A percentile compares a stretch with the other conserved stretches of the same genome.
Evolutionary conservation across 176 grass and related monocot species (phyloP).

Genomic region (Aegilops tauschii): DNA sequence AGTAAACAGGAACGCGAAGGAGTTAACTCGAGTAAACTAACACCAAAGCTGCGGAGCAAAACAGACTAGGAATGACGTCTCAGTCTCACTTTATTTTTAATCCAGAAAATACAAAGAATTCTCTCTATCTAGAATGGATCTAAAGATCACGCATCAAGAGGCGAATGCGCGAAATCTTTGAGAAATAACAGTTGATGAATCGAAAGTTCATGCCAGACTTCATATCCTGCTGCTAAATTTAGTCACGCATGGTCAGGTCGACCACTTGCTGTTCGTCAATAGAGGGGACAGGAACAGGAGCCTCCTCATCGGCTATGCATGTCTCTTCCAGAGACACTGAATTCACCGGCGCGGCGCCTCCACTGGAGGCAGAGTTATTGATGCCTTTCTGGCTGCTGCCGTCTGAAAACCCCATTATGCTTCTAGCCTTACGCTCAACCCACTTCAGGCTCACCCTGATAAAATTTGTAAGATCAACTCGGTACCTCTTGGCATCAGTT

Average conservation of each 20-base stretch:
- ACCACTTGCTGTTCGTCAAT: neutral
- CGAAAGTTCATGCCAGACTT: neutral
- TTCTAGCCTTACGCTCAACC: slow-evolving; percentile 35
- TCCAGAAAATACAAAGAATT: neutral
- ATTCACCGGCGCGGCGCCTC: no score
- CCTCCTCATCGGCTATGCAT: slow-evolving; percentile 31
- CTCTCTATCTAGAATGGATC: no score
- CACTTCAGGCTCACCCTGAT: slow-evolving; percentile 28
- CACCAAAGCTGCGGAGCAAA: neutral
- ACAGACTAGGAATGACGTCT: neutral
- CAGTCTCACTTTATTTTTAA: neutral
- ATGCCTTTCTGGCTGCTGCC: neutral
- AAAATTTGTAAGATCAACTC: neutral
- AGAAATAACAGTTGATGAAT: neutral
- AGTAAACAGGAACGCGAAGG: neutral
- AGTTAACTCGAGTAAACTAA: no score
- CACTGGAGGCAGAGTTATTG: no score
- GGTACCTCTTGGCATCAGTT: neutral
- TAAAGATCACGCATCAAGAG: neutral
- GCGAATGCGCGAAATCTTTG: neutral
- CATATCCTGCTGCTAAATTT: neutral
- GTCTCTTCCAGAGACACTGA: neutral
- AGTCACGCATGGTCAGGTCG: slow-evolving; percentile 38
- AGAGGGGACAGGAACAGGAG: slow-evolving; percentile 27
- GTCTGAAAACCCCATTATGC: neutral